phyloP scores from a whole-genome alignment of 306 rosid genomes.

The Oxytropis ochrocephala region DNA sequence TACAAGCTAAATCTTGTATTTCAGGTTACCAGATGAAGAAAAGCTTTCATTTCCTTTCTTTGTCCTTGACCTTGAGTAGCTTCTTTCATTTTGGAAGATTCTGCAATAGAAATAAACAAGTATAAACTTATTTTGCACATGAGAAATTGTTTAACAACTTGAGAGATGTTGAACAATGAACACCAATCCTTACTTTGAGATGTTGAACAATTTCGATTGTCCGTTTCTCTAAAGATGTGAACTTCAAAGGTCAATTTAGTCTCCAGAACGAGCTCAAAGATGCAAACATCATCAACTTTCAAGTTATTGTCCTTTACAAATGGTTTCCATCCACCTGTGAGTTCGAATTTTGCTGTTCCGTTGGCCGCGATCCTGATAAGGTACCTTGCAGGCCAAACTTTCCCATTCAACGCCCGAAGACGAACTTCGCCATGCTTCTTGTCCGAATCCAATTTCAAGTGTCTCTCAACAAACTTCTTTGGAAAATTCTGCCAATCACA shows the following conservation, averaged over 20 bases:
- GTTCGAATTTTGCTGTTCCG: background rate
- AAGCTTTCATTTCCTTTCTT: background rate
- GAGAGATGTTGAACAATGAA: background rate
- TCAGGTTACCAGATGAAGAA: no score
- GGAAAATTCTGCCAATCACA: background rate
- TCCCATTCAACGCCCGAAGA: background rate
- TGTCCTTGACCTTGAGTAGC: background rate
- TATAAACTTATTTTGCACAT: background rate
- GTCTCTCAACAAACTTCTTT: background rate
- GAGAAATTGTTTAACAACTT: background rate
- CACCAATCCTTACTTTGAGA: background rate
- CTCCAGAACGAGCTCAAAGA: slow-evolving; percentile 1
- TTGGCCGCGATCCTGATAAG: fast-evolving
- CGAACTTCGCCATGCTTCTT: background rate
- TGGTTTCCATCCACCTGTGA: slow-evolving; percentile 26
- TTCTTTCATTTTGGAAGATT: background rate
- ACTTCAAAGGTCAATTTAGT: background rate
- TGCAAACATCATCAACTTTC: slow-evolving; percentile 10
- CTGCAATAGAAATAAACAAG: background rate
- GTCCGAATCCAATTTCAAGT: background rate
- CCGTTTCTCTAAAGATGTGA: background rate
- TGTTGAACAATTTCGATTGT: background rate
- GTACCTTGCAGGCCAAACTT: slow-evolving; percentile 8
- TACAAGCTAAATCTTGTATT: no score
- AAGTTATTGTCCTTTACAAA: slow-evolving; percentile 21